A percentile compares a stretch with the other conserved stretches of the same genome.
phyloP scores from a whole-genome alignment of 371 early-diverging fungal species.

The Antonospora locustae region DNA sequence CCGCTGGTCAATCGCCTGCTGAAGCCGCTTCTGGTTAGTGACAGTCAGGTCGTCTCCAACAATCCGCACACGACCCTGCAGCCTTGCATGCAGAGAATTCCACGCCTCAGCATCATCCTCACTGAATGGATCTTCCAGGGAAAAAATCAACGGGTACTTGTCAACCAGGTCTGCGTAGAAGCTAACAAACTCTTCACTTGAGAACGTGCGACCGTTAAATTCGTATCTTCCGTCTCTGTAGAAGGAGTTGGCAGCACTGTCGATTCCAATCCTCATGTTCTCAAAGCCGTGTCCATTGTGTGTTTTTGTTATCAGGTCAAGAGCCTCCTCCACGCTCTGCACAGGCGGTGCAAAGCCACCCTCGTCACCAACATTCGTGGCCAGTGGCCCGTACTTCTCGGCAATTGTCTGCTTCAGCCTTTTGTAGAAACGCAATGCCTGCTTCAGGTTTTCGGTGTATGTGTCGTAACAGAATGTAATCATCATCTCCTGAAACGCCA shows the following conservation, averaged over 20 bases:
- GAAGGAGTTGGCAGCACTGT: slow-evolving; percentile 74
- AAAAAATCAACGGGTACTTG: slow-evolving; percentile 69
- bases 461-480: slow-evolving; percentile 56
- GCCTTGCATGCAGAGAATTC: too few species aligned
- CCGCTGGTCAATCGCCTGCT: slow-evolving; percentile 72
- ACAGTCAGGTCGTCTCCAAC: slow-evolving; percentile 95
- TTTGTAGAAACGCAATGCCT: slow-evolving; percentile 73
- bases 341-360: slow-evolving; percentile 99
- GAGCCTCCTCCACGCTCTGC: slow-evolving; percentile 72
- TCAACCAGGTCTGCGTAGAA: slow-evolving; percentile 67
- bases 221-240: slow-evolving; percentile 21
- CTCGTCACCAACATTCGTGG: slow-evolving; percentile 95
- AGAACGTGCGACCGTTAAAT: slow-evolving; percentile 56
- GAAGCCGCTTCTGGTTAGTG: slow-evolving; percentile 81
- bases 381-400: slow-evolving; percentile 69
- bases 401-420: slow-evolving; percentile 77
- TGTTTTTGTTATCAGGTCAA: slow-evolving; percentile 71
- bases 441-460: slow-evolving; percentile 31
- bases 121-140: slow-evolving; percentile 96
- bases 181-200: slow-evolving; percentile 65
- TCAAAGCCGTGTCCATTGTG: slow-evolving; percentile 75
- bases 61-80: slow-evolving; percentile 62
- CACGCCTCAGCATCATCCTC: slow-evolving; percentile 91
- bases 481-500: slow-evolving; percentile 99
- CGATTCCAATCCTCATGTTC: slow-evolving; percentile 87